Base-by-base conservation (phyloP, 1,284 basidiomycete genomes). In the Mrakiaceae sp. region DNA sequence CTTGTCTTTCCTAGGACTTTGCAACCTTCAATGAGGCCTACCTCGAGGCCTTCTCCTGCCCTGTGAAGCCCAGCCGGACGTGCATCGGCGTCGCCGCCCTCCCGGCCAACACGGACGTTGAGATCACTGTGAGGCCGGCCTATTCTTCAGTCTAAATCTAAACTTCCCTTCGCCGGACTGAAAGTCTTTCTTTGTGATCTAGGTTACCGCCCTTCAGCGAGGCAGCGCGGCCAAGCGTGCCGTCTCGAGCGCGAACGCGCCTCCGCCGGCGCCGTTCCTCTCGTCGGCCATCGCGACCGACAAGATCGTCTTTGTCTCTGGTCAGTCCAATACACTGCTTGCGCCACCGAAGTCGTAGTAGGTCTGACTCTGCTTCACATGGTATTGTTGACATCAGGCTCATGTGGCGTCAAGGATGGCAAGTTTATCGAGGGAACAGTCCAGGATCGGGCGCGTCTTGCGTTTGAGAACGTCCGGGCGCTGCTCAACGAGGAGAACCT, bases 61-160 rank as follows among this genome's bases (percentile, higher is more conserved):
- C 14, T 3, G 11, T 49, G 11, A 43, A 62, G 48, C 68, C 68
- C 3, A 53, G 64, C 2, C 50, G 68, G 9, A 66, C 62, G 2
- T 69, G 68, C 57, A 58, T 69, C 43, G 68, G 68, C 39, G 68
- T 63, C 43, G 50, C 56, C 60, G 5, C 43, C 5, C 54, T 64
- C 2, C 51, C 49, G 14, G 49, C 16, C 5, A 27, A 52, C 2
- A 68, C 68, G 3, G 68, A 68, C 44, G 66, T 68, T n/a, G 68
- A 68, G 59, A 67, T 68, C 51, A 61, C 62, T 2, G 64, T n/a
- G 54, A 48, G 57, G 3, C 1, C 9, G 11, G 10, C 27, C 3
- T 3, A 2, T 44, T 40, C 27, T 44, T 11, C 5, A 6, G 1
- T n/a, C n/a, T n/a, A n/a, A n/a, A n/a, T n/a, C n/a, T n/a, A n/a